Percentiles rank a stretch among this genome's conserved stretches.
These are phyloP conservation scores for Papilionanthe hybrid DNA, from an alignment of 116 monocot species.

Conservation along the genomic window DNA sequence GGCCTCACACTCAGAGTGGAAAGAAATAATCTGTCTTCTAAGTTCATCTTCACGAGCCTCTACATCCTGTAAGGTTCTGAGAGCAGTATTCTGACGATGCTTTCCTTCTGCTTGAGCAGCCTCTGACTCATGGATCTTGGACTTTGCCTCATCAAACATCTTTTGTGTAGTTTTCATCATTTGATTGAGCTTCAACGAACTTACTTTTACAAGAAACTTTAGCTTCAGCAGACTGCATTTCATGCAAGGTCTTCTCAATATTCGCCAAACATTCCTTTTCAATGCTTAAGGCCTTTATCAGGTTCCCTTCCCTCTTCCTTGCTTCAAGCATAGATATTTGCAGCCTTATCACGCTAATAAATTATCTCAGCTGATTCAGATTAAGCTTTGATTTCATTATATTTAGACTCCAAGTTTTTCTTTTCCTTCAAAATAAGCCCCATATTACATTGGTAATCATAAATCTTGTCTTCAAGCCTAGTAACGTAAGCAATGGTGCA, in stretches of 20 bases:
- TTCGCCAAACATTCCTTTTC: conserved; percentile 77
- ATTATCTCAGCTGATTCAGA: conserved; percentile 45
- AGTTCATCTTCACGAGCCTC: conserved; percentile 96
- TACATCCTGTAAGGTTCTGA: conserved; percentile 70
- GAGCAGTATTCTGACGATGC: conserved; percentile 40
- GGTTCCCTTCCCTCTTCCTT: conserved; percentile 57
- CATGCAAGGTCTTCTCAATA: conserved; percentile 90
- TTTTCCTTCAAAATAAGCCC: conserved; percentile 82
- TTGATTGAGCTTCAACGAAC: conserved; percentile 55
- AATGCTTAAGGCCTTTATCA: conserved; percentile 59
- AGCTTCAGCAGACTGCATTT: conserved; percentile 78
- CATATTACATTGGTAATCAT: conserved; percentile 87
- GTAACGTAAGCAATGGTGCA: conserved; percentile 70
- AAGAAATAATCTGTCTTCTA: conserved; percentile 44
- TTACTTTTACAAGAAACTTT: conserved; percentile 73
- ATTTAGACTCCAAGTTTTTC: conserved; percentile 67
- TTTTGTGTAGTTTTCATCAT: conserved; percentile 55
- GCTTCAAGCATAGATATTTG: conserved; percentile 49
- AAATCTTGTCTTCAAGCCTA: conserved; percentile 73
- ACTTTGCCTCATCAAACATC: conserved; percentile 73
- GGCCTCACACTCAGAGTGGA: conserved; percentile 59
- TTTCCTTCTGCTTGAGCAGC: conserved; percentile 66
- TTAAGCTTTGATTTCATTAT: conserved; percentile 62
- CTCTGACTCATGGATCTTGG: conserved; percentile 46
- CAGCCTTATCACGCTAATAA: conserved; percentile 55